Conservation (phyloP, 139 green algal genomes). For the Asterochloris sp. region DNA sequence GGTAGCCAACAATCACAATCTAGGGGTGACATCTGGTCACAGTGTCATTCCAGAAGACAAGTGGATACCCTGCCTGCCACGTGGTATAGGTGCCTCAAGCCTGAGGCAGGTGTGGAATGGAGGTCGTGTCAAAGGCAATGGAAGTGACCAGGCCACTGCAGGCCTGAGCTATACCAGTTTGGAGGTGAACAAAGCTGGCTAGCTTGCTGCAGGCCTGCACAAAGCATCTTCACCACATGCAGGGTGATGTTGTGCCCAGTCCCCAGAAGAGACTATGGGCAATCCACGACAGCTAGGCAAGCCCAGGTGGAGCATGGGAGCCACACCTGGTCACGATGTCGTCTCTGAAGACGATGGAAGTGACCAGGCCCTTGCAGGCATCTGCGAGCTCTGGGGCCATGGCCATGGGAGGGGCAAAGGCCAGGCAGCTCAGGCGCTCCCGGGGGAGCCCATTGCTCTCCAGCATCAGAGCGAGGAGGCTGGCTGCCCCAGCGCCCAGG, state of each 20-base stretch:
- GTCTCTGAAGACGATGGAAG: constrained; percentile 35
- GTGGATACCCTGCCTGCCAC: not conserved
- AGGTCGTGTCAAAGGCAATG: constrained; percentile 45
- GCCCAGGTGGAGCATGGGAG: too few relatives aligned
- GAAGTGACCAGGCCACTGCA: constrained; percentile 36
- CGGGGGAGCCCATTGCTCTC: not conserved
- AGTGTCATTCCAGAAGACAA: not conserved
- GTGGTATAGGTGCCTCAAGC: not conserved
- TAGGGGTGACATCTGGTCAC: not conserved
- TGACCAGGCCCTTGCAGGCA: constrained; percentile 33
- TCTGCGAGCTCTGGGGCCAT: constrained; percentile 36
- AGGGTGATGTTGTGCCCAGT: not conserved
- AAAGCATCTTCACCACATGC: not conserved
- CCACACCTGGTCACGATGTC: constrained; percentile 34
- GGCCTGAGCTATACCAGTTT: constrained; percentile 24
- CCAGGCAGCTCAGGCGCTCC: constrained; percentile 8
- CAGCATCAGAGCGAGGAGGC: constrained; percentile 56
- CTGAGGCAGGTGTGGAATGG: not conserved
- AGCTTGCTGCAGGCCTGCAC: not conserved
- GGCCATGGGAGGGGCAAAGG: constrained; percentile 7
- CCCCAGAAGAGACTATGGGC: not conserved
- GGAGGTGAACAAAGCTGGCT: not conserved
- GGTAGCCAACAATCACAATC: not conserved
- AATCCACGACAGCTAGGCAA: not conserved
- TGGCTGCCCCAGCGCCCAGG: constrained; percentile 59